A percentile compares a stretch with the other conserved stretches of the same genome.
Evolutionary conservation across 1,139 yeast genomes (phyloP).

Genomic region (Scheffersomyces lignicola): DNA sequence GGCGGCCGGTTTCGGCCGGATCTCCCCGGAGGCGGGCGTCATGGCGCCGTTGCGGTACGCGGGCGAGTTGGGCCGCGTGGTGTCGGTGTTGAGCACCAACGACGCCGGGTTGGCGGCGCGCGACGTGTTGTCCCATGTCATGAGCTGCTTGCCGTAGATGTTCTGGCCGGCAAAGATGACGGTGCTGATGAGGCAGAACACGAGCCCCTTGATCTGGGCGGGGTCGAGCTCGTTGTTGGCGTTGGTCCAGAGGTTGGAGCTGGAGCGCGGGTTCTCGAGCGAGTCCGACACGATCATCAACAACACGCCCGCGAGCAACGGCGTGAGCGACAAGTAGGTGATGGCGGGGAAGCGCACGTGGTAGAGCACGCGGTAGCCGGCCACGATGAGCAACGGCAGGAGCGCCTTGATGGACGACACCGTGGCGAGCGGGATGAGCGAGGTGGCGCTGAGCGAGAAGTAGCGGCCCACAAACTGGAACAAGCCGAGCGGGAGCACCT

Average conservation of each 20-base stretch:
- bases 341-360: conserved; percentile 31
- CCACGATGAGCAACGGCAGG: conserved; percentile 38
- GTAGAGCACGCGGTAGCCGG: conserved; percentile 35
- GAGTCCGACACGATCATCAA: conserved; percentile 35
- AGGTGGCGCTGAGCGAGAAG: conserved; percentile 39
- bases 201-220: conserved; percentile 28
- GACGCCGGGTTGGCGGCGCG: conserved; percentile 22
- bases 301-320: conserved; percentile 39
- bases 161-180: conserved; percentile 42
- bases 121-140: conserved; percentile 31
- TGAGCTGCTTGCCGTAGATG: conserved; percentile 42
- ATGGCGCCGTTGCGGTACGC: conserved; percentile 4
- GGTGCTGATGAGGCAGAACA: conserved; percentile 31
- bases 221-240: conserved; percentile 17
- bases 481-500: conserved; percentile 39
- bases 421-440: conserved; percentile 39
- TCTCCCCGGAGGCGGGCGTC: conserved; percentile 8
- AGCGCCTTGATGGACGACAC: conserved; percentile 43
- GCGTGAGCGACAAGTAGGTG: conserved; percentile 38
- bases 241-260: conserved; percentile 11
- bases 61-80: conserved; percentile 19
- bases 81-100: conserved; percentile 29
- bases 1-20: background rate
- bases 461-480: conserved; percentile 41
- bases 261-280: conserved; percentile 10